phyloP scores from a whole-genome alignment of 805 yeast genomes.

The Lachancea kluyveri region DNA sequence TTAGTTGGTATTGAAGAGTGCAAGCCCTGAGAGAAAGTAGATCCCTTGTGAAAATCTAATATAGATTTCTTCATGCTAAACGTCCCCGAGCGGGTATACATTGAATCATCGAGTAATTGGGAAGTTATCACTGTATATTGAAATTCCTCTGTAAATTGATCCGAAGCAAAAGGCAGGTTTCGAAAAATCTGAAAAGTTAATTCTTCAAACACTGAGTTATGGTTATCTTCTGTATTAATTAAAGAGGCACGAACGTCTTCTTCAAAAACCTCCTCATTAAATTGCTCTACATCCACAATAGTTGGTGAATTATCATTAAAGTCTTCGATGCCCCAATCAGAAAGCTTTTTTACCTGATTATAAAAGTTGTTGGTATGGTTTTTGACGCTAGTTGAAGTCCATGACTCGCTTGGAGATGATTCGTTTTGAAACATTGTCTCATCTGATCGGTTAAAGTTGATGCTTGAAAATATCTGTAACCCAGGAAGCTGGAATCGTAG shows the following conservation, averaged over 20 bases:
- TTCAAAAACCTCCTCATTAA: conserved; percentile 7
- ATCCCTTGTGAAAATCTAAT: conserved; percentile 14
- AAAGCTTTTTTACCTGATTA: conserved; percentile 4
- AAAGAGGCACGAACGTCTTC: conserved; percentile 1
- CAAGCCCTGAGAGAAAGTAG: conserved; percentile 12
- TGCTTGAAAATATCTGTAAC: conserved; percentile 11
- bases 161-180: conserved; percentile 9
- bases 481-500: conserved; percentile 9
- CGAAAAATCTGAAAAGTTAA: conserved; percentile 9
- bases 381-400: background rate
- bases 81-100: conserved; percentile 21
- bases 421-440: conserved; percentile 1
- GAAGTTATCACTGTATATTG: conserved; percentile 45
- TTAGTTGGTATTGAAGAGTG: conserved; percentile 16
- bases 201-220: background rate
- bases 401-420: background rate
- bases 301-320: conserved; percentile 26
- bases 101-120: conserved; percentile 38
- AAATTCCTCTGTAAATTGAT: conserved; percentile 42
- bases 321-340: conserved; percentile 10
- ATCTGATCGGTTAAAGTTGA: conserved; percentile 2
- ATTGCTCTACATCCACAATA: conserved; percentile 15
- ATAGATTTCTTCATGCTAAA: conserved; percentile 17
- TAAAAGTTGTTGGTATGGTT: background rate
- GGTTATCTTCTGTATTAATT: conserved; percentile 3